A percentile compares a stretch with the other conserved stretches of the same genome.
Conservation (phyloP, 148 eudicot species). For the Silene uniflora region DNA sequence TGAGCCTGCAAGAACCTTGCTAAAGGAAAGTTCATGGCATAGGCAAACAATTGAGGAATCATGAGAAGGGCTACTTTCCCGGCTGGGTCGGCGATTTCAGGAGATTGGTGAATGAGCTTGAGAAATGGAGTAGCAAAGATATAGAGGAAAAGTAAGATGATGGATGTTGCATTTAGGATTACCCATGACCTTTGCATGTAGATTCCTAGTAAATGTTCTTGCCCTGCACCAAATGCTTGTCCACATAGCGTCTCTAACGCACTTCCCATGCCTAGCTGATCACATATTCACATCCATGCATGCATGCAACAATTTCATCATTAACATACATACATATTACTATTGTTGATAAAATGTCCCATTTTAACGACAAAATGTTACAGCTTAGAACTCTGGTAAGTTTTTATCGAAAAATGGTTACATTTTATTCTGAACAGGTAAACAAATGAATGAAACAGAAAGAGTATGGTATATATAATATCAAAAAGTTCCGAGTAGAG, state of each 20-base stretch:
- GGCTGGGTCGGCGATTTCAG: slow-evolving; percentile 26
- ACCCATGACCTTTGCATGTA: slow-evolving; percentile 24
- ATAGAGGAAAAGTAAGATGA: not conserved
- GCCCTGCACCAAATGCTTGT: slow-evolving; percentile 20
- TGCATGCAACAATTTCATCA: not conserved
- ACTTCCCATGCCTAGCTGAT: slow-evolving; percentile 22
- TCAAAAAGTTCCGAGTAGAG: not conserved
- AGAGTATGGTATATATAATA: not conserved
- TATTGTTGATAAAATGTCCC: not conserved
- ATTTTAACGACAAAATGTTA: too few species aligned
- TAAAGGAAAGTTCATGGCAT: slow-evolving; percentile 47
- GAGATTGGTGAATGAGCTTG: slow-evolving; percentile 21
- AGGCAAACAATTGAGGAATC: slow-evolving; percentile 67
- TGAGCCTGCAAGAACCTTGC: slow-evolving; percentile 61
- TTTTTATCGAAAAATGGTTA: too few species aligned
- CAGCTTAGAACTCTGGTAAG: too few species aligned
- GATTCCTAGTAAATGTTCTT: slow-evolving; percentile 13
- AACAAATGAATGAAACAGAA: not conserved
- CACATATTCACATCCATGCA: not conserved
- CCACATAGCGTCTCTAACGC: slow-evolving; percentile 19
- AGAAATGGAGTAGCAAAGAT: slow-evolving; percentile 36
- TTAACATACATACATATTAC: not conserved
- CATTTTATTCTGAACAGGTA: too few species aligned
- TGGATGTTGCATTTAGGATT: not conserved
- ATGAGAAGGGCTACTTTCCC: slow-evolving; percentile 29